Percentiles rank a stretch among this genome's conserved stretches.
These are phyloP conservation scores for Xylariales sp. DNA, from an alignment of 2,329 filamentous ascomycete genomes.

Conservation along the genomic window DNA sequence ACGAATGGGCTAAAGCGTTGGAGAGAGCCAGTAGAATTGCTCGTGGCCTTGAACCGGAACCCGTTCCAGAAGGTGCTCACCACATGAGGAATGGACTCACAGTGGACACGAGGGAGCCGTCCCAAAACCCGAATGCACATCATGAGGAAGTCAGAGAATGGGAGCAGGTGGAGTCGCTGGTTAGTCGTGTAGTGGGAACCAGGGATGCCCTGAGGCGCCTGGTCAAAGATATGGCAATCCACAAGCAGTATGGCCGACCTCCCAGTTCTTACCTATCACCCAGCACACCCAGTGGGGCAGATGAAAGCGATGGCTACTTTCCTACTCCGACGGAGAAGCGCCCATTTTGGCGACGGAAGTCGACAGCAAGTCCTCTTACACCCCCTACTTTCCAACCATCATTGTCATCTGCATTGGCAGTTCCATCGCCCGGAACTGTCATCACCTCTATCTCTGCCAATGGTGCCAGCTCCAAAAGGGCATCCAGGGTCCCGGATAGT, in stretches of 20 bases:
- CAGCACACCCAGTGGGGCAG: conserved; percentile 33
- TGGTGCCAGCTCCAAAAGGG: conserved; percentile 25
- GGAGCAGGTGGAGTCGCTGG: conserved; percentile 78
- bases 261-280: conserved; percentile 35
- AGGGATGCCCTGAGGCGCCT: conserved; percentile 83
- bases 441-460: conserved; percentile 24
- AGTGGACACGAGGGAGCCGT: conserved; percentile 21
- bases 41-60: conserved; percentile 43
- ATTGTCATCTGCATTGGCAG: conserved; percentile 33
- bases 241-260: conserved; percentile 44
- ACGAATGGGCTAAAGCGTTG: conserved; percentile 79
- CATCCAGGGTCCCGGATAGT: conserved; percentile 33
- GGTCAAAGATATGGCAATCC: conserved; percentile 74
- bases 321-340: conserved; percentile 42
- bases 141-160: conserved; percentile 74
- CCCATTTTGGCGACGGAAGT: conserved; percentile 90
- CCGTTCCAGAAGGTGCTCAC: conserved; percentile 14
- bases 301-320: conserved; percentile 55
- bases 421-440: conserved; percentile 34
- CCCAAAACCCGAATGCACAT: conserved; percentile 26
- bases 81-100: conserved; percentile 12
- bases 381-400: conserved; percentile 35
- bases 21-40: conserved; percentile 73
- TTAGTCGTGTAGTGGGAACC: conserved; percentile 81
- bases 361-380: conserved; percentile 48